Conservation (phyloP, 768 basidiomycete species). For the Hypholoma sublateritium region DNA sequence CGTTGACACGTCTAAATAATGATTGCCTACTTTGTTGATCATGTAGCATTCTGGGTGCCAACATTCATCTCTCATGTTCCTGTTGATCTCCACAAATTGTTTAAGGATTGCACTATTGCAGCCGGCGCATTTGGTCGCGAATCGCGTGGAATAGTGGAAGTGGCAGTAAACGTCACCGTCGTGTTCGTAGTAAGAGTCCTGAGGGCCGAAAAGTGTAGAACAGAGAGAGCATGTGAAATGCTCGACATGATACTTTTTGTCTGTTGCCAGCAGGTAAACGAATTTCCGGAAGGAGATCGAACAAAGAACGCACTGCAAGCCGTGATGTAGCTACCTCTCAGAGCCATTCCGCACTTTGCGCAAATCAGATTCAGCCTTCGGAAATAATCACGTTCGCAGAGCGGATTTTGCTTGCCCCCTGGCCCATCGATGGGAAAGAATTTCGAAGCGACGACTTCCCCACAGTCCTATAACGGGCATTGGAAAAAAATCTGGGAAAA, state of each 20-base stretch:
- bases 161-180: conserved; percentile 98
- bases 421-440: conserved; percentile 97
- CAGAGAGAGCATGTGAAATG: conserved; percentile 99
- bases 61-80: conserved; percentile 97
- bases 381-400: conserved; percentile 99
- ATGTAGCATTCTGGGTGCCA: conserved; percentile 99
- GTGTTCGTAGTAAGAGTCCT: conserved; percentile 99
- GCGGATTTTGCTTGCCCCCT: conserved; percentile 84
- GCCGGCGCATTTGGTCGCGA: conserved; percentile 97
- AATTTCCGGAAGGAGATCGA: conserved; percentile 1
- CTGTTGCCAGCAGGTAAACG: conserved; percentile 39
- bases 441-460: conserved; percentile 94
- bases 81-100: conserved; percentile 99
- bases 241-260: conserved; percentile 98
- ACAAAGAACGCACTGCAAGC: conserved; percentile 76
- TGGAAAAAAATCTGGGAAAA: conserved; percentile 7
- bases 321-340: conserved; percentile 98
- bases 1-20: not conserved
- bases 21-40: conserved; percentile 88
- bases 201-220: conserved; percentile 93
- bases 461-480: conserved; percentile 73
- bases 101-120: conserved; percentile 97
- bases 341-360: conserved; percentile 90
- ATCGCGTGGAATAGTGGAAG: conserved; percentile 98
- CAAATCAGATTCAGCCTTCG: conserved; percentile 94